Evolutionary conservation across 495 filamentous ascomycete genomes (phyloP), one percentile per base, ranked within the genome.

Genomic region (Cenococcum geophilum): DNA sequence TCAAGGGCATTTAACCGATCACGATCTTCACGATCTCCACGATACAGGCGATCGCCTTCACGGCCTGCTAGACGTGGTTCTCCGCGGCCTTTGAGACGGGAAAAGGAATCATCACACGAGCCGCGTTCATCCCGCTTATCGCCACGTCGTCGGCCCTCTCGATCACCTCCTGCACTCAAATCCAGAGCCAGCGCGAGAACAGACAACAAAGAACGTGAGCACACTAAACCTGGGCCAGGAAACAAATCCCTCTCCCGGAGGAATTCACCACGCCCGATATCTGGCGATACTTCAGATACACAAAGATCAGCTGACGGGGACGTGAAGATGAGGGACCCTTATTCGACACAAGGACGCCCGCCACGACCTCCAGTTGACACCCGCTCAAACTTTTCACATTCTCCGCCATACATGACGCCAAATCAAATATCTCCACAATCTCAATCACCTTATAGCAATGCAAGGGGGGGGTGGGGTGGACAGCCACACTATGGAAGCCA

Each of bases 381-480:
- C 6, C 56, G 63, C 1, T 42, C 42, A 16, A 63, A 67, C 37
- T 68, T 55, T 48, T 66, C 65, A 16, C 62, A 71, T 40, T 73
- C 71, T 21, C 71, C 71, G 40, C 67, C 59, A n/a, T 71, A 71
- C 42, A 56, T 58, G 59, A 43, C 57, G 10, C 62, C 63, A 20
- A 66, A 63, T 32, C 67, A 71, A 35, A 64, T 66, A 40, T 68
- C 70, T 4, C 87, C 89, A 37, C 82, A 82, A 42, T 78, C 82
- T 9, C 78, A 81, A 52, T 90, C 87, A 25, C 85, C 87, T 1
- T 86, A 86, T 71, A 75, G 73, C 40, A 72, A 73, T 56, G 77
- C 78, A 32, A 76, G 83, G 65, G 81, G 81, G 22, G 80, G 80
- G 25, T 82, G 84, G 75, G 76, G 74, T 62, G 82, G 82, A 61